These are phyloP conservation scores for Clonostachys byssicola DNA, from an alignment of 2,329 filamentous ascomycete genomes.

Conservation along the genomic window DNA sequence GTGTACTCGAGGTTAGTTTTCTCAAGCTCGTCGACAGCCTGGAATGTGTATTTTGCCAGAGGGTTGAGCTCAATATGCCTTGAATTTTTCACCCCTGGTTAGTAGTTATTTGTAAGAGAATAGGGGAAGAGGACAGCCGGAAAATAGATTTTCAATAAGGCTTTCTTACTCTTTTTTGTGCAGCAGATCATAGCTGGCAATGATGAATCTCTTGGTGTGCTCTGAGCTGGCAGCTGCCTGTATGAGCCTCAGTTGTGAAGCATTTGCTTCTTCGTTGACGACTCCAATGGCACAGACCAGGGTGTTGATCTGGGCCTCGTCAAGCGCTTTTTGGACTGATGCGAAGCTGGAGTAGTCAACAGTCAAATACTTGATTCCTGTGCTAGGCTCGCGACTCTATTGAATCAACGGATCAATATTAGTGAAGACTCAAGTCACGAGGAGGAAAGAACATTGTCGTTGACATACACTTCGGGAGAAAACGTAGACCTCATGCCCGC, in stretches of 20 bases:
- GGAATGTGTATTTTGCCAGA: conserved; percentile 12
- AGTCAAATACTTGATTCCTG: background rate
- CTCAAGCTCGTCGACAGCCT: conserved; percentile 9
- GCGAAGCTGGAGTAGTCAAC: background rate
- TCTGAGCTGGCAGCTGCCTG: conserved; percentile 5
- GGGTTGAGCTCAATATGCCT: conserved; percentile 12
- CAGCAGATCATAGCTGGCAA: conserved; percentile 12
- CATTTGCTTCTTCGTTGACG: conserved; percentile 6
- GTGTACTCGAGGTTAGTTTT: conserved; percentile 6
- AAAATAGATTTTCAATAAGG: too few species aligned
- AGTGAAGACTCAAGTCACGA: background rate
- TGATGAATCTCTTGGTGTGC: conserved; percentile 8
- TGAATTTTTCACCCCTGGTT: background rate
- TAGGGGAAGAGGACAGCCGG: too few species aligned
- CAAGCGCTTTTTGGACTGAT: background rate
- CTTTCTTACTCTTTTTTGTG: conserved; percentile 10
- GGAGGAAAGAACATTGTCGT: too few species aligned
- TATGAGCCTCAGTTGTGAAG: conserved; percentile 11
- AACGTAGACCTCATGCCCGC: background rate
- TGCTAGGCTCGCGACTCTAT: background rate
- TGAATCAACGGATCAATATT: background rate
- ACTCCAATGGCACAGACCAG: conserved; percentile 11
- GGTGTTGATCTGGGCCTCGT: background rate
- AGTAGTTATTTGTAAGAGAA: background rate
- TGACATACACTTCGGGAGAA: background rate